Base-by-base conservation (phyloP, 495 filamentous ascomycete species). In the Umbilicaria muhlenbergii region DNA sequence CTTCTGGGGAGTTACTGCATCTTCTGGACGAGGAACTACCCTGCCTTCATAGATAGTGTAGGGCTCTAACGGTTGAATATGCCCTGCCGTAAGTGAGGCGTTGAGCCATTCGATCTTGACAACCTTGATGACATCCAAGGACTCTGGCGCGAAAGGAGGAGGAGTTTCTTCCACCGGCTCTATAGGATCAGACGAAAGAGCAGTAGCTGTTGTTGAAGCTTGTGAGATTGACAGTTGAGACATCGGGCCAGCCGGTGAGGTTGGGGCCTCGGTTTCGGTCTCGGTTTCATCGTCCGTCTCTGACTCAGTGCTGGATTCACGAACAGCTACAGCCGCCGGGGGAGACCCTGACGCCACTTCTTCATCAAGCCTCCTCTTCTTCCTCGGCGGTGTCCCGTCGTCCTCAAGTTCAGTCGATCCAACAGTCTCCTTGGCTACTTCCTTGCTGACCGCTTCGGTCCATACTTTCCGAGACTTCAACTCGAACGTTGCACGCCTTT, bases 31-130 rank as follows among this genome's bases (percentile, higher is more conserved):
- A 34, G 44, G 53, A 34, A 55, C 57, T 6, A 57, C 61, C 39
- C 53, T 51, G 17, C 59, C 81, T 51, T 70, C 63, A 49, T 87
- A 94, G 15, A 93, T 58, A 1, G 80, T 39, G 51, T 80, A 91
- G 1, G 72, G 54, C 11, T 74, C 62, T 0, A 78, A 44, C 0
- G 80, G 74, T 0, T 91, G 58, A 3, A 77, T 47, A 13, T 50
- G 50, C 5, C 70, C 66, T 0, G 65, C 56, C 33, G 63, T 56
- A 11, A 86, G 43, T 11, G 76, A 86, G 18, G 74, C 66, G 7
- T 72, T 62, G 28, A 92, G 69, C 89, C 89, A 96, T 2, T 75
- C 62, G 0, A 91, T 59, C 51, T 75, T 85, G 18, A 91, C 67
- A 15, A 94, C 81, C 42, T 66, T 74, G 48, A 92, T 55, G 2